Percentiles rank a stretch among this genome's conserved stretches.
phyloP scores from a whole-genome alignment of 768 basidiomycete species.

The Serpula lacrymans region DNA sequence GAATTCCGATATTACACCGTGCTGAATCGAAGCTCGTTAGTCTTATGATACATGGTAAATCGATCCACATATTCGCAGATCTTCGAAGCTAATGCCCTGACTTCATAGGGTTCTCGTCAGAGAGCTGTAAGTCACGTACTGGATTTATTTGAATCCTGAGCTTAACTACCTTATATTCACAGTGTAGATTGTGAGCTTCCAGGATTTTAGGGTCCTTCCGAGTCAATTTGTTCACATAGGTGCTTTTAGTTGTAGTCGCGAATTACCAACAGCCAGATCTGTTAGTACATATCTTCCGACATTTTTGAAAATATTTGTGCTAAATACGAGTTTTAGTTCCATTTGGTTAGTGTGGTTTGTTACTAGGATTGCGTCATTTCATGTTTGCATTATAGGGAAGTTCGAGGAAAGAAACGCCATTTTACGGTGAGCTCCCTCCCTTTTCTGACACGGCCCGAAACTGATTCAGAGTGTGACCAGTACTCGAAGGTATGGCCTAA shows the following conservation, averaged over 20 bases:
- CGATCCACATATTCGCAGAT: neutral
- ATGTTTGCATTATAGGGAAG: slow-evolving; percentile 62
- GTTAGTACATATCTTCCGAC: slow-evolving; percentile 38
- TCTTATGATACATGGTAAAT: slow-evolving; percentile 59
- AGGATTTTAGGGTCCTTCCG: too few relatives aligned
- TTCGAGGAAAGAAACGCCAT: slow-evolving; percentile 78
- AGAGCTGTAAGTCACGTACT: slow-evolving; percentile 56
- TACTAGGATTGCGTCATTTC: slow-evolving; percentile 8
- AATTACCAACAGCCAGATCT: slow-evolving; percentile 76
- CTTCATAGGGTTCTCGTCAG: slow-evolving; percentile 62
- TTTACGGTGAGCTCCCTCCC: slow-evolving; percentile 62
- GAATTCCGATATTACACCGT: neutral
- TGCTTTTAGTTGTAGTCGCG: slow-evolving; percentile 60
- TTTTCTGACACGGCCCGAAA: neutral
- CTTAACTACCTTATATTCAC: neutral
- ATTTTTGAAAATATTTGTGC: slow-evolving; percentile 1
- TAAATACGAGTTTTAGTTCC: slow-evolving; percentile 43
- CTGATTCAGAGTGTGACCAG: slow-evolving; percentile 28
- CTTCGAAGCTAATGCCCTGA: neutral
- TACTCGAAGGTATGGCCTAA: slow-evolving; percentile 68
- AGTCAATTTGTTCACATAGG: too few relatives aligned
- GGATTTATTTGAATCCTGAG: slow-evolving; percentile 2
- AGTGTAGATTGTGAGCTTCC: slow-evolving; percentile 81
- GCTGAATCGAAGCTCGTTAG: slow-evolving; percentile 23
- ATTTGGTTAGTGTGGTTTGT: slow-evolving; percentile 65